Conservation (phyloP, 805 yeast genomes). For the Jamesozyma piceae region DNA sequence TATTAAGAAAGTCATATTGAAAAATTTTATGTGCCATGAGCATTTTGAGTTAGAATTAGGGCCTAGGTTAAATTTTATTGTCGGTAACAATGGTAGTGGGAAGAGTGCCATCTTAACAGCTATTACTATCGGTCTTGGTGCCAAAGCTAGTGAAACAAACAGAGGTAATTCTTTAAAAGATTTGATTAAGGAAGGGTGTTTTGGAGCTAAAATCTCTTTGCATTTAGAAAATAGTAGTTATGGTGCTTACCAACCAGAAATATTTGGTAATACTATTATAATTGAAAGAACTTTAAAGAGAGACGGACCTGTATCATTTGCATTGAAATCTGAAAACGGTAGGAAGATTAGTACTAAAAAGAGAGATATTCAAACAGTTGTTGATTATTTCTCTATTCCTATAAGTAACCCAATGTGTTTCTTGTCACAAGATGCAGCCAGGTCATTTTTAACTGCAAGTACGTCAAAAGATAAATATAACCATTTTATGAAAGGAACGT, state of each 20-base stretch:
- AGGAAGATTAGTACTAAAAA: conserved; percentile 51
- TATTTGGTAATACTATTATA: conserved; percentile 58
- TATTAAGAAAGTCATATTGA: conserved; percentile 50
- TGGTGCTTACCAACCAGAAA: conserved; percentile 55
- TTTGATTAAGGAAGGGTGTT: conserved; percentile 67
- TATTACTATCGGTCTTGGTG: conserved; percentile 78
- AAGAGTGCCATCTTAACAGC: conserved; percentile 85
- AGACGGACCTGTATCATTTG: conserved; percentile 45
- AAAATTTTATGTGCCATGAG: conserved; percentile 86
- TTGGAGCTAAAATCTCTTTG: conserved; percentile 58
- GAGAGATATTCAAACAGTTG: conserved; percentile 54
- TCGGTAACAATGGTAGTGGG: conserved; percentile 88
- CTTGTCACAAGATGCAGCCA: conserved; percentile 87
- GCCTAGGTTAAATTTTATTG: conserved; percentile 73
- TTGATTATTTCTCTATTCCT: conserved; percentile 63
- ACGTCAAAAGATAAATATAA: conserved; percentile 63
- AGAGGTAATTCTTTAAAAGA: conserved; percentile 67
- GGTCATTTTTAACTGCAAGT: conserved; percentile 75
- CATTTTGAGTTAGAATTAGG: conserved; percentile 68
- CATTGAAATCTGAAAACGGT: conserved; percentile 44
- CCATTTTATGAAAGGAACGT: conserved; percentile 73
- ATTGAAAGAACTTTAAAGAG: conserved; percentile 58
- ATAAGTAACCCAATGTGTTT: conserved; percentile 89
- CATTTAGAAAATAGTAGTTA: conserved; percentile 54
- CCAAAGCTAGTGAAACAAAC: conserved; percentile 77